Evolutionary conservation across 768 basidiomycete species (phyloP).

Genomic region (Termitomyces sp.): DNA sequence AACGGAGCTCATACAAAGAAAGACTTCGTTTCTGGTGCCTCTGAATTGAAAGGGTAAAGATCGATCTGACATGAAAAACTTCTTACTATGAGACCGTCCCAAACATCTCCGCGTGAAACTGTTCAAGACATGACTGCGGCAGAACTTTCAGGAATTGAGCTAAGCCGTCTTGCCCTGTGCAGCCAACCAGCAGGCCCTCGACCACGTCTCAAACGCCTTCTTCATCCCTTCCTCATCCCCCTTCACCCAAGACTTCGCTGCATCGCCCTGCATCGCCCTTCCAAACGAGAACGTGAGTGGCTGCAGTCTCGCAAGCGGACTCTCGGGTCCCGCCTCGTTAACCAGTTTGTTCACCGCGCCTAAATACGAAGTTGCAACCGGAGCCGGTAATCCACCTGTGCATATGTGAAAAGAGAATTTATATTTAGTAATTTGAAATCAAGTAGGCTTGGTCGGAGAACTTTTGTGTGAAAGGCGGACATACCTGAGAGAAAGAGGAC

Average conservation of each 20-base stretch:
- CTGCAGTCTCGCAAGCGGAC: conserved; percentile 32
- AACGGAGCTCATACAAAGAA: neutral
- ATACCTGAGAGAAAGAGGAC: conserved; percentile 48
- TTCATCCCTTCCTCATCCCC: conserved; percentile 41
- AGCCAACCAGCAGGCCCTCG: conserved; percentile 40
- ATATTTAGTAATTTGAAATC: neutral
- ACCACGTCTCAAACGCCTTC: conserved; percentile 37
- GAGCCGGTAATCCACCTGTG: conserved; percentile 40
- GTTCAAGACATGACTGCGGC: too few relatives aligned
- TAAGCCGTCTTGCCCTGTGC: conserved; percentile 36
- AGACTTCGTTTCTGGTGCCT: neutral
- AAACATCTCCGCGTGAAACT: too few relatives aligned
- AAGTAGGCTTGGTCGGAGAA: neutral
- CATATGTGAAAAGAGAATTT: neutral
- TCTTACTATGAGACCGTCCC: neutral
- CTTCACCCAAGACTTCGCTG: conserved; percentile 41
- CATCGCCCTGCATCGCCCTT: conserved; percentile 46
- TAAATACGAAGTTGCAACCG: conserved; percentile 38
- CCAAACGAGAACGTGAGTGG: conserved; percentile 52
- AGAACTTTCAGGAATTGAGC: neutral
- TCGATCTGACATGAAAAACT: neutral
- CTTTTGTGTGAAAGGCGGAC: conserved; percentile 3
- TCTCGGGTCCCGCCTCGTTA: conserved; percentile 28
- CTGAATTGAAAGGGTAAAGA: neutral
- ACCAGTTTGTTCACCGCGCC: conserved; percentile 36